These are phyloP conservation scores for Theileria annulata DNA, from an alignment of 169 alveolate species.

Conservation along the genomic window DNA sequence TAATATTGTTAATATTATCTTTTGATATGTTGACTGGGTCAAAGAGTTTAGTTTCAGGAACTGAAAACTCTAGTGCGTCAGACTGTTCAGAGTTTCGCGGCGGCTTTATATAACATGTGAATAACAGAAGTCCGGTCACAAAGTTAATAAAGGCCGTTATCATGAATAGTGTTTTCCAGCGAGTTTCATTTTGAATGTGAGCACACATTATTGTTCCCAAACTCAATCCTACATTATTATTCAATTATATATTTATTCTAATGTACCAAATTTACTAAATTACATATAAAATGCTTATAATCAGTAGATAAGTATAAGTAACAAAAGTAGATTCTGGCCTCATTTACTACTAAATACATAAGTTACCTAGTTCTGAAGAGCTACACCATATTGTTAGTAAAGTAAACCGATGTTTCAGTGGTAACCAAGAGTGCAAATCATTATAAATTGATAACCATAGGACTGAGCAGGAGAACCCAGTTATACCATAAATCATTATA, in stretches of 20 bases:
- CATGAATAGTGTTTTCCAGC: slow-evolving; percentile 56
- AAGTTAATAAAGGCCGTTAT: slow-evolving; percentile 41
- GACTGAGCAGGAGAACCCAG: slow-evolving; percentile 52
- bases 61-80: neutral
- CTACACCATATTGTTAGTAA: slow-evolving; percentile 56
- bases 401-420: slow-evolving; percentile 35
- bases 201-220: slow-evolving; percentile 42
- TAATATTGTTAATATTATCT: neutral
- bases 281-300: no score
- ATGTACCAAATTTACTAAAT: no score
- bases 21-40: slow-evolving; percentile 31
- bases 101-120: slow-evolving; percentile 21
- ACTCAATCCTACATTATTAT: neutral
- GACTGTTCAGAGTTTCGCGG: neutral
- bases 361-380: slow-evolving; percentile 49
- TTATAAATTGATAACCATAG: slow-evolving; percentile 38
- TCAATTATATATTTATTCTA: neutral
- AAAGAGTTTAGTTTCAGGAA: slow-evolving; percentile 12
- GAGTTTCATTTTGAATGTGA: slow-evolving; percentile 28
- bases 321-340: no score
- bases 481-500: slow-evolving; percentile 36
- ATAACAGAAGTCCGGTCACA: slow-evolving; percentile 20
- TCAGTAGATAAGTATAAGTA: neutral
- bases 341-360: no score
- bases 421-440: slow-evolving; percentile 61